Evolutionary conservation across 805 yeast species (phyloP).

Genomic region (Ogataea pilisensis): DNA sequence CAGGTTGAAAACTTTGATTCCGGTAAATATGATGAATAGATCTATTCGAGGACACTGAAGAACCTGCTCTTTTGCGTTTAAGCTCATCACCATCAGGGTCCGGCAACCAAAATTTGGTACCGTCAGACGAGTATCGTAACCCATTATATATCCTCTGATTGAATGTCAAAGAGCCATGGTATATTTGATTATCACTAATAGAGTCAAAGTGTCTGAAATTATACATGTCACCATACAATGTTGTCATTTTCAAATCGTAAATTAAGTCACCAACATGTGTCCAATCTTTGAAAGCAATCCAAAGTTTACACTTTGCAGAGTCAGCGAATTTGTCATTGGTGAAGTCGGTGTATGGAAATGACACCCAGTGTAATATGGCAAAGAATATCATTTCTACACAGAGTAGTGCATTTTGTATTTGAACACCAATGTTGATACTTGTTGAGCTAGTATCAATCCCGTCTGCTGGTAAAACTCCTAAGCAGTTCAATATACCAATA

Average conservation of each 20-base stretch:
- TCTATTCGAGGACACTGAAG: constrained; percentile 13
- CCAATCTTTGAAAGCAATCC: constrained; percentile 70
- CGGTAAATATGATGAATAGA: constrained; percentile 5
- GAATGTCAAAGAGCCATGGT: constrained; percentile 38
- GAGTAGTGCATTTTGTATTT: constrained; percentile 74
- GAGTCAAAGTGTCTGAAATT: constrained; percentile 83
- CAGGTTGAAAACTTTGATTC: not conserved
- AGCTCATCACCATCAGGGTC: not conserved
- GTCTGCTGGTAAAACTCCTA: constrained; percentile 37
- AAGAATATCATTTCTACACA: constrained; percentile 83
- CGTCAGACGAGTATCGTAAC: constrained; percentile 71
- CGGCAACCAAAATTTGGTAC: constrained; percentile 79
- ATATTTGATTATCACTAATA: constrained; percentile 38
- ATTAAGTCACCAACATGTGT: constrained; percentile 72
- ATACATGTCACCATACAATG: constrained; percentile 65
- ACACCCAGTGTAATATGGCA: constrained; percentile 82
- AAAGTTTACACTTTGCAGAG: constrained; percentile 58
- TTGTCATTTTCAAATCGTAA: constrained; percentile 69
- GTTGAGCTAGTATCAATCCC: constrained; percentile 34
- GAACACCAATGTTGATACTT: constrained; percentile 34
- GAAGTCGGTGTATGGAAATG: constrained; percentile 78
- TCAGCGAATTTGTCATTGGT: constrained; percentile 58
- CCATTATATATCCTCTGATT: constrained; percentile 76
- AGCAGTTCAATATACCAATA: constrained; percentile 47
- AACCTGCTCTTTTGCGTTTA: constrained; percentile 1